These are phyloP conservation scores for Globisporangium mamillatum DNA, from an alignment of 352 stramenopile genomes.

Conservation along the genomic window DNA sequence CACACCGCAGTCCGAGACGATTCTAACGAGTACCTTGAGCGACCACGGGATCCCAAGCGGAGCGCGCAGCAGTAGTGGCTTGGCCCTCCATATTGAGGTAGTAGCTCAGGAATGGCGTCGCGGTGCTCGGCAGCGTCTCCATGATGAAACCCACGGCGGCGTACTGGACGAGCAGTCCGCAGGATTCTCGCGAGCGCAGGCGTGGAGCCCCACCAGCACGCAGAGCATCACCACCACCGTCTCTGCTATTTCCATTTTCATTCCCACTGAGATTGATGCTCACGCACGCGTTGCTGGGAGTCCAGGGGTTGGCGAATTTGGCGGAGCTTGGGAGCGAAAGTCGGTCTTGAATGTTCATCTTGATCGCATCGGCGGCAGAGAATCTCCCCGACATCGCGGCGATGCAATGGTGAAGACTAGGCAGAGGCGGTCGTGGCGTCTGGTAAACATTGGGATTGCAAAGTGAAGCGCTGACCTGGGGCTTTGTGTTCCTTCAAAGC, in stretches of 20 bases:
- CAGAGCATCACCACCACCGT: conserved; percentile 21
- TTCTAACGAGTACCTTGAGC: conserved; percentile 66
- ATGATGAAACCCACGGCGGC: conserved; percentile 51
- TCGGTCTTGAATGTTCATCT: background rate
- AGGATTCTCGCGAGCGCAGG: conserved; percentile 42
- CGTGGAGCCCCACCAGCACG: conserved; percentile 33
- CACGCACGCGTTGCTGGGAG: background rate
- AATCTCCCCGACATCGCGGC: background rate
- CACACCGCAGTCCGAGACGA: conserved; percentile 43
- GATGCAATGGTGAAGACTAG: too few species aligned
- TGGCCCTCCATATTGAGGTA: conserved; percentile 57
- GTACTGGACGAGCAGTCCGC: conserved; percentile 57
- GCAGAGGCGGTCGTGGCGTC: background rate
- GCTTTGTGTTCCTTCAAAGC: too few species aligned
- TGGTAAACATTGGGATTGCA: background rate
- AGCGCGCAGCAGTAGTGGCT: conserved; percentile 37
- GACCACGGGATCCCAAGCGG: conserved; percentile 54
- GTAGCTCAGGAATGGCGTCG: conserved; percentile 56
- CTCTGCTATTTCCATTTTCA: background rate
- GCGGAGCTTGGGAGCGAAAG: background rate
- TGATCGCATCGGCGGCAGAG: background rate
- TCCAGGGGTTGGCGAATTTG: background rate
- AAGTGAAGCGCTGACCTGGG: background rate
- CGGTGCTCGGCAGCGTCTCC: conserved; percentile 38
- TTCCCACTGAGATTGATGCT: background rate